These are phyloP conservation scores for Boletellus ananas DNA, from an alignment of 768 basidiomycete species.

Conservation along the genomic window DNA sequence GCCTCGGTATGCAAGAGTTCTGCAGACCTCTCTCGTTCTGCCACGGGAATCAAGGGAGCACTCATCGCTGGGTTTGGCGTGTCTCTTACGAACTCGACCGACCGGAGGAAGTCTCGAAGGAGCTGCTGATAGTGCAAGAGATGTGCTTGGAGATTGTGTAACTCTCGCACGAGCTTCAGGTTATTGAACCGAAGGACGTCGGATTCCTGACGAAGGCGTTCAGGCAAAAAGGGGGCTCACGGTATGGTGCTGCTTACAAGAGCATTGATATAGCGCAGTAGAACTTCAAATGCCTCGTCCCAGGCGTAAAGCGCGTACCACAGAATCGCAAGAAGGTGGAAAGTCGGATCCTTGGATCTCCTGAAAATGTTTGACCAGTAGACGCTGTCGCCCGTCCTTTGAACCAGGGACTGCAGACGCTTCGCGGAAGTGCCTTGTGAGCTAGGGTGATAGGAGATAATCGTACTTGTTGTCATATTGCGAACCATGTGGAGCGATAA, in stretches of 20 bases:
- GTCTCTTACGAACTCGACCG: conserved; percentile 44
- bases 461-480: conserved; percentile 29
- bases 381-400: conserved; percentile 29
- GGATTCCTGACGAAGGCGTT: conserved; percentile 37
- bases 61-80: conserved; percentile 51
- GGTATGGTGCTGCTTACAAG: conserved; percentile 34
- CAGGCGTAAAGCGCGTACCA: conserved; percentile 63
- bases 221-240: background rate
- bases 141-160: conserved; percentile 54
- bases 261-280: conserved; percentile 48
- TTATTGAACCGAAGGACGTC: conserved; percentile 39
- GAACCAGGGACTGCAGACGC: conserved; percentile 25
- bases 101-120: conserved; percentile 51
- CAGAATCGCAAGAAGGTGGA: conserved; percentile 38
- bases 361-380: conserved; percentile 34
- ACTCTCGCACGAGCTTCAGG: conserved; percentile 47
- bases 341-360: conserved; percentile 29
- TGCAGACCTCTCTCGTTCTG: conserved; percentile 27
- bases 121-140: conserved; percentile 52
- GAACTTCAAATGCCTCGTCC: conserved; percentile 53
- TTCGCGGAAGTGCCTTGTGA: conserved; percentile 23
- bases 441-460: conserved; percentile 32
- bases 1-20: conserved; percentile 37
- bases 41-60: conserved; percentile 9
- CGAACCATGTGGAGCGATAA: conserved; percentile 39